Base-by-base conservation (phyloP, 2,329 filamentous ascomycete species). In the Tolypocladium capitatum region DNA sequence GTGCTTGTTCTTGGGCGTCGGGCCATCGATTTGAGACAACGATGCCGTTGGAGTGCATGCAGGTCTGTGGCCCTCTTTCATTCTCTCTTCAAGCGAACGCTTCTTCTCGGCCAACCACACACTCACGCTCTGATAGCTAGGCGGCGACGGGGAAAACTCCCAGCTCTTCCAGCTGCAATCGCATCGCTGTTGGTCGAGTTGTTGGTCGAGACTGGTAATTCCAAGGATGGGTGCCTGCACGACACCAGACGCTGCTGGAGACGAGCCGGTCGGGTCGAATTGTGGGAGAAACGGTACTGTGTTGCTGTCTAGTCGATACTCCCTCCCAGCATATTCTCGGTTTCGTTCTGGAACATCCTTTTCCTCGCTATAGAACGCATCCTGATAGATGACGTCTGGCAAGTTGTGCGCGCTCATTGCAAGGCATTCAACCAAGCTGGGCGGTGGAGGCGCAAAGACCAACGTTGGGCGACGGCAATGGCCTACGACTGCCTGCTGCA, bases 1-100 rank as follows among this genome's bases (percentile, higher is more conserved):
- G 60, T 91, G 75, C 51, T 79, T 83, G 57, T 87, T 86, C 60
- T 76, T 84, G 46, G 91, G 90, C 0, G 91, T 96, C 0, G 89
- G 81, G 0, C 85, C 88, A 45, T 94, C 86, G 47, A 97, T 91
- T 60, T 97, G 90, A 1, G 89, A 95, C 6, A 89, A 63, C 55
- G 68, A 69, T 51, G 65, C 67, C 56, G 53, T 59, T 11, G 53
- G 56, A 10, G 53, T 59, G 5, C 49, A 38, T 62, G 59, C 54
- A 21, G 35, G 14, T 53, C 53, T 45, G 47, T 50, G 36, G 54
- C 56, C 30, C 41, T 46, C 30, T 32, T 48, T 49, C 46, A 20
- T 51, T 46, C 40, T 53, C 49, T 32, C 64, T 62, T 20, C 36
- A 4, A 38, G 27, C n/a, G 21, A 34, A 30, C 18, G 30, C 6